Evolutionary conservation across 805 yeast species (phyloP), one percentile per base, ranked within the genome.

Genomic region (Grigorovia yakushimaensis): DNA sequence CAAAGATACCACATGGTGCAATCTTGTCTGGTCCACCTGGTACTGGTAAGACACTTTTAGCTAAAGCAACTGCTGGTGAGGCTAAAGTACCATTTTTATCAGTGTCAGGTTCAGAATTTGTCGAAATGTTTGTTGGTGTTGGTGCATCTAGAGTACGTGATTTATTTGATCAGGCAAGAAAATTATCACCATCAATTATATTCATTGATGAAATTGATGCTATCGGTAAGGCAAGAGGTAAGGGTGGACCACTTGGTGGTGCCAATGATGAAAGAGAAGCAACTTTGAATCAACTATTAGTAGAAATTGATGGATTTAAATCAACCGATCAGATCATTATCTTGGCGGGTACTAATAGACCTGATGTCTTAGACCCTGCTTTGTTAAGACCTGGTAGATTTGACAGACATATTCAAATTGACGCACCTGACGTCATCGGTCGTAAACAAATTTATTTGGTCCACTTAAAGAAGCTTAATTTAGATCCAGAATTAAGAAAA

Each of bases 71-170:
- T 22, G 97, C 96, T 2, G 96, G 97, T 56, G 96, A 88, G 65
- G 96, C 96, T 1, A 93, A 87, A 44, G 97, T 88, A 45, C 96
- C 97, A 22, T 88, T 88, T 64, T 80, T 80, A 54, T 82, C 93
- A 20, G 96, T 88, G 6, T 84, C 94, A 1, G 96, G 96, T 57
- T 87, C 96, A 13, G 96, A 88, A 64, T 88, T 88, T 56, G 94
- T 88, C n/a, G 96, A 88, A 66, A 88, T 88, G 96, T 88, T 86
- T 72, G 94, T 86, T 19, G 96, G 96, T 69, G 96, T 88, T 22
- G 96, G 96, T 70, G 96, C 96, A 4, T 82, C 91, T 3, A 77
- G 97, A 65, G 97, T 88, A 39, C 84, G 97, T 65, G 96, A 89
- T 61, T 73, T 88, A 60, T 88, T 88, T 70, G 82, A 84, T 61